phyloP scores from a whole-genome alignment of 169 alveolate genomes.

The Babesia gibsoni region DNA sequence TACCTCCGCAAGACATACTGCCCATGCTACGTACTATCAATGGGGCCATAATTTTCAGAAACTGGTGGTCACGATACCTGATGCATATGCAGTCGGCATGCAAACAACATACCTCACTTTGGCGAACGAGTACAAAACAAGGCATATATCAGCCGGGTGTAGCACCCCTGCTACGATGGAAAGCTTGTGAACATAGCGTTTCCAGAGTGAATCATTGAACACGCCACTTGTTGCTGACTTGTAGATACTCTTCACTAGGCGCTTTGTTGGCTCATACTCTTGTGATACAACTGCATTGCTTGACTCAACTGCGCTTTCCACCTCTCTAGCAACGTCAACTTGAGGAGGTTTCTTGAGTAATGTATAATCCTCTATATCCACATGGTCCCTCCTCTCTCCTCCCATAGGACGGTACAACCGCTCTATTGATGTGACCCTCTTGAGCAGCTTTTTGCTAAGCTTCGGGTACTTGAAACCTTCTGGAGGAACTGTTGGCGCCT shows the following conservation, averaged over 20 bases:
- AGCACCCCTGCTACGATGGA: constrained; percentile 51
- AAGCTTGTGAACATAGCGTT: constrained; percentile 65
- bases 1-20: constrained; percentile 61
- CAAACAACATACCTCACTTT: constrained; percentile 62
- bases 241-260: constrained; percentile 62
- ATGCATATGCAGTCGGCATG: not conserved
- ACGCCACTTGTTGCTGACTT: constrained; percentile 72
- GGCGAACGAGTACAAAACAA: constrained; percentile 72
- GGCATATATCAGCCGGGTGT: constrained; percentile 68
- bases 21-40: constrained; percentile 58
- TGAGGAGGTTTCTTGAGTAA: not conserved
- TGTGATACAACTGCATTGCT: not conserved
- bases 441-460: constrained; percentile 42
- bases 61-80: constrained; percentile 65
- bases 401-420: constrained; percentile 34
- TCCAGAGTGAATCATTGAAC: constrained; percentile 75
- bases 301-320: constrained; percentile 15
- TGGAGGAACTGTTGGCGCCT: too few relatives aligned
- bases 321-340: not conserved
- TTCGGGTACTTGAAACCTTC: not conserved
- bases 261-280: constrained; percentile 41
- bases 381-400: not conserved
- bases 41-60: constrained; percentile 61
- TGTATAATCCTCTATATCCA: not conserved
- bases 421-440: constrained; percentile 40